Conservation (phyloP, 2,329 filamentous ascomycete genomes). For the Hysterium pulicare region DNA sequence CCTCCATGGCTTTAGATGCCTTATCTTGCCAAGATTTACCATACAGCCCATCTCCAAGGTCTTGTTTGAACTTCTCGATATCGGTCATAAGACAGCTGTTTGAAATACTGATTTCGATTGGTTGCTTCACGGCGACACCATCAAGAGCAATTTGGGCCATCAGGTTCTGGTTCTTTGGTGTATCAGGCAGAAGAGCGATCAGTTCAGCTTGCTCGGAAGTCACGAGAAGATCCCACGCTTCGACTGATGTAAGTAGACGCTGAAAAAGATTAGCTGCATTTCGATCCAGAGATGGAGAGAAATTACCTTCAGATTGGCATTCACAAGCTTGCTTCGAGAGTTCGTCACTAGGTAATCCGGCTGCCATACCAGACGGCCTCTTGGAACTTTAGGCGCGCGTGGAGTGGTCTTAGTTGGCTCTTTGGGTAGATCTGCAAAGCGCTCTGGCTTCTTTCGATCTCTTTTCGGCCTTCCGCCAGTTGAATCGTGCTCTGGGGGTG, state of each 20-base stretch:
- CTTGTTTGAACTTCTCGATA: conserved; percentile 54
- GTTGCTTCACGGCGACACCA: conserved; percentile 13
- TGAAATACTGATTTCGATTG: conserved; percentile 20
- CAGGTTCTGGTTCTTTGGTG: background rate
- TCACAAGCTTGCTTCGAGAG: conserved; percentile 3
- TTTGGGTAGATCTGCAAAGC: conserved; percentile 13
- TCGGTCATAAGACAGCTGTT: conserved; percentile 51
- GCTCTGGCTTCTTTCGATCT: conserved; percentile 26
- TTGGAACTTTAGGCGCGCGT: conserved; percentile 9
- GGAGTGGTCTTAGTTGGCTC: conserved; percentile 1
- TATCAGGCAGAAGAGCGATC: background rate
- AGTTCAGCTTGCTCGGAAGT: background rate
- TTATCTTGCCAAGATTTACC: conserved; percentile 56
- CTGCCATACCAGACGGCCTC: conserved; percentile 4
- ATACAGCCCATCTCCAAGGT: conserved; percentile 54
- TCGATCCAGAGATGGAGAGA: background rate
- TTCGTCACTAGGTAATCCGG: conserved; percentile 8
- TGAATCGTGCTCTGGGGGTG: background rate
- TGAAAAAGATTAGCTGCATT: background rate
- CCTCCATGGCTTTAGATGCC: conserved; percentile 51
- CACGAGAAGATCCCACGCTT: conserved; percentile 1
- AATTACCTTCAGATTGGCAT: background rate
- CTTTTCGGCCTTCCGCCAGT: conserved; percentile 20
- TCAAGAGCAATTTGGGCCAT: conserved; percentile 1
- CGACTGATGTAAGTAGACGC: background rate